These are phyloP conservation scores for Silybum marianum DNA, from an alignment of 129 eudicot species.

Conservation along the genomic window DNA sequence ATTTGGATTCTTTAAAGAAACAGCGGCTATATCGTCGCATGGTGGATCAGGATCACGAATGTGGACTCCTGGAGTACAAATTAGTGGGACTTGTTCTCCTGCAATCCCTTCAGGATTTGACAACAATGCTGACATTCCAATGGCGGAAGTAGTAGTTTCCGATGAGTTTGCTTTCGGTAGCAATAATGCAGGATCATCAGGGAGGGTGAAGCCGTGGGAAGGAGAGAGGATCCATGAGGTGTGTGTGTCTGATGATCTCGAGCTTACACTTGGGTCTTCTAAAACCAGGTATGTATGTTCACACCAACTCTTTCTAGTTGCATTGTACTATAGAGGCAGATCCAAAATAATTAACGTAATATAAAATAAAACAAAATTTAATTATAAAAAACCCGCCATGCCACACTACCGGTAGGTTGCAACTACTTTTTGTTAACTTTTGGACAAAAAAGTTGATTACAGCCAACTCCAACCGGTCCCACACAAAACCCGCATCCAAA, in stretches of 20 bases:
- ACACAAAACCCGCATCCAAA: too few relatives aligned
- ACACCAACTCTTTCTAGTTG: neutral
- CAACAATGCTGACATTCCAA: conserved; percentile 56
- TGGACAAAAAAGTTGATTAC: too few relatives aligned
- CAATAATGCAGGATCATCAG: conserved; percentile 17
- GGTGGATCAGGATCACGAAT: conserved; percentile 47
- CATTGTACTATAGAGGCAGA: neutral
- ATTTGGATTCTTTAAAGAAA: conserved; percentile 50
- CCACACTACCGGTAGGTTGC: too few relatives aligned
- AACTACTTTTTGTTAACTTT: too few relatives aligned
- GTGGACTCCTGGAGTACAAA: conserved; percentile 74
- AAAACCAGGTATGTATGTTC: conserved; percentile 51
- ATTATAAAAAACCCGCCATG: too few relatives aligned
- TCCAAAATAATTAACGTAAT: too few relatives aligned
- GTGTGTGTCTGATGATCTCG: conserved; percentile 74
- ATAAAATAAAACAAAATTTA: too few relatives aligned
- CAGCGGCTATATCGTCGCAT: conserved; percentile 27
- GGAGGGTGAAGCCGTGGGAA: conserved; percentile 86
- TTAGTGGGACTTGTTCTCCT: conserved; percentile 78
- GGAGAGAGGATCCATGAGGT: conserved; percentile 92
- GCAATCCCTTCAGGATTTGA: conserved; percentile 59
- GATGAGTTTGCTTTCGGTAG: conserved; percentile 82
- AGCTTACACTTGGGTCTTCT: conserved; percentile 80
- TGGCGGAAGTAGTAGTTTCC: conserved; percentile 47
- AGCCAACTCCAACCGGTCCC: too few relatives aligned